Conservation (phyloP, 2,329 filamentous ascomycete genomes). For the Sporothrix luriei region DNA sequence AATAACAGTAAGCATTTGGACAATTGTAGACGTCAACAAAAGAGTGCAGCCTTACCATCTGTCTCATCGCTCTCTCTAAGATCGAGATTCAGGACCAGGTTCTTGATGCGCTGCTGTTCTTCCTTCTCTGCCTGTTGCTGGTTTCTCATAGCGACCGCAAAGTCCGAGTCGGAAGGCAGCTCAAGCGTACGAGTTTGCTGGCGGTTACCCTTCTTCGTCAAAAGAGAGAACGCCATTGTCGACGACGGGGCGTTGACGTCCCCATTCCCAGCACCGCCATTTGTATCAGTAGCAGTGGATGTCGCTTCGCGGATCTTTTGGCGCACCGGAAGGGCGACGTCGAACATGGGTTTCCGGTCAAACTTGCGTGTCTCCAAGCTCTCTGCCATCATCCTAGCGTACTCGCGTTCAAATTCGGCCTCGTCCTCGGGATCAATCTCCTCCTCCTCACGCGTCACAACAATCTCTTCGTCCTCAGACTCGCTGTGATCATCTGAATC, state of each 20-base stretch:
- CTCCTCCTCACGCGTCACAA: constrained; percentile 89
- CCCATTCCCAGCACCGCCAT: constrained; percentile 15
- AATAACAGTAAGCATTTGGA: background rate
- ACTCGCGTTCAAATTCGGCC: constrained; percentile 96
- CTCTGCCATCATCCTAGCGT: constrained; percentile 97
- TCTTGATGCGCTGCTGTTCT: constrained; percentile 98
- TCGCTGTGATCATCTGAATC: constrained; percentile 60
- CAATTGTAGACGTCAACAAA: background rate
- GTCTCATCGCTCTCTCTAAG: constrained; percentile 78
- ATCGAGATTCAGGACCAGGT: constrained; percentile 93
- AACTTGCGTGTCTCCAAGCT: constrained; percentile 95
- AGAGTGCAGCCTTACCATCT: constrained; percentile 66
- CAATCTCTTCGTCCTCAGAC: constrained; percentile 82
- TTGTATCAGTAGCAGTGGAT: background rate
- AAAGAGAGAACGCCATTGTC: constrained; percentile 95
- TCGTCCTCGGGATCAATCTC: constrained; percentile 90
- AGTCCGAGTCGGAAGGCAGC: constrained; percentile 85
- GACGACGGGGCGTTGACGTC: constrained; percentile 40
- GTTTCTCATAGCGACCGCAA: constrained; percentile 93
- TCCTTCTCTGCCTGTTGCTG: constrained; percentile 94
- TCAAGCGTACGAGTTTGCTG: constrained; percentile 96
- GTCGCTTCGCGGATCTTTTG: constrained; percentile 63
- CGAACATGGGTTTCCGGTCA: constrained; percentile 90
- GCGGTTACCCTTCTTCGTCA: constrained; percentile 94
- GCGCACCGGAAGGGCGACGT: constrained; percentile 94